Evolutionary conservation across 2,329 filamentous ascomycete species (phyloP), one percentile per base, ranked within the genome.

Genomic region (Paracorniculantispora psalliotae): DNA sequence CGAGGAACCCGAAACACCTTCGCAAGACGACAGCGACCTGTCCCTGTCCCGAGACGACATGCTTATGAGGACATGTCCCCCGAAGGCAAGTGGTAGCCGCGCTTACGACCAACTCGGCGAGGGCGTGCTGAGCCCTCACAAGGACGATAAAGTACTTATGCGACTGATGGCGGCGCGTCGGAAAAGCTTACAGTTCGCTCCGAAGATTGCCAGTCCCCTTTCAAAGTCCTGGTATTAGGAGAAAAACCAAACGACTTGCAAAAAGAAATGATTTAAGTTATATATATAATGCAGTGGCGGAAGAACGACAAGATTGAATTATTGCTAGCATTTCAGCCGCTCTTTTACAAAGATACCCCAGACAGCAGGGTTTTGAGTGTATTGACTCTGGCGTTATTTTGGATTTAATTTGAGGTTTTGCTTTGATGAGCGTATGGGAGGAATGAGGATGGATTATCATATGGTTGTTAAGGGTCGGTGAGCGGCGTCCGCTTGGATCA

Each of bases 171-270:
- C 87, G 12, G 89, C 88, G 0, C 79, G 89, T 61, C 80, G 90
- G 61, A 91, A 90, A 81, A 93, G 88, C 68, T 70, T 91, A 71
- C 88, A 90, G 68, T 91, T 87, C 75, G 88, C 88, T 33, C 90
- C 89, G 30, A 88, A 89, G 73, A 76, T 91, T 60, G 86, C 82
- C 19, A 92, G 89, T 71, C 90, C 89, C 2, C 74, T 92, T 65
- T 81, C 84, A 26, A 83, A 78, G 66, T 75, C 79, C 26, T 85
- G 82, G 82, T 35, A 59, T 35, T 58, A 52, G 37, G 28, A 17
- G 72, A 68, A 46, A 73, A 65, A 62, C 48, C 49, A 30, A 52
- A n/a, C 13, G n/a, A n/a, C n/a, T n/a, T n/a, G 52, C n/a, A 39
- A 33, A 3, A 23, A 30, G 1, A 48, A 21, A 21, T 12, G 15